A percentile compares a stretch with the other conserved stretches of the same genome.
Evolutionary conservation across 768 basidiomycete genomes (phyloP).

Genomic region (Pseudohyphozyma bogoriensis): DNA sequence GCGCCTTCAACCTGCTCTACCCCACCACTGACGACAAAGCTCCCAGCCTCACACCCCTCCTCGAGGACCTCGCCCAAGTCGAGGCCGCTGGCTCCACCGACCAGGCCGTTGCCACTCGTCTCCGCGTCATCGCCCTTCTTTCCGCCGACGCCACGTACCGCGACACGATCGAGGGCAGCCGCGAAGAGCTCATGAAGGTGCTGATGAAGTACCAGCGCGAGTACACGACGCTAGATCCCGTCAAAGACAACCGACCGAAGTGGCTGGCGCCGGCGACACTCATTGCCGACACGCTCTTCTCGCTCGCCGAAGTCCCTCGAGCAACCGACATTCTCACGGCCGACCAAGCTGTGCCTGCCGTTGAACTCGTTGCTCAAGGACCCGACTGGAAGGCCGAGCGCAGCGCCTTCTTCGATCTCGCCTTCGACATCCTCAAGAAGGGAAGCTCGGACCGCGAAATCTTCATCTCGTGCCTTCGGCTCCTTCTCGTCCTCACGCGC

Average conservation of each 20-base stretch:
- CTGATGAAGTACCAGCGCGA: slow-evolving; percentile 14
- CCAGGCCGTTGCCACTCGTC: slow-evolving; percentile 66
- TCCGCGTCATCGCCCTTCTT: slow-evolving; percentile 74
- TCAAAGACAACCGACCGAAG: slow-evolving; percentile 49
- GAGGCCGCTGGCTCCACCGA: slow-evolving; percentile 39
- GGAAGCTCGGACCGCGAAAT: slow-evolving; percentile 65
- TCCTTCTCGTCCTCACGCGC: slow-evolving; percentile 74
- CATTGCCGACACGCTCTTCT: slow-evolving; percentile 72
- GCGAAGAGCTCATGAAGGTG: slow-evolving; percentile 28
- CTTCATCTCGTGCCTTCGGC: slow-evolving; percentile 64
- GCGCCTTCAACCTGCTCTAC: slow-evolving; percentile 35
- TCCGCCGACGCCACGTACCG: slow-evolving; percentile 57
- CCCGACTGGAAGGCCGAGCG: slow-evolving; percentile 56
- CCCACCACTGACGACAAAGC: slow-evolving; percentile 46
- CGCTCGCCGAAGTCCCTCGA: slow-evolving; percentile 61
- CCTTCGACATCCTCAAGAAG: slow-evolving; percentile 57
- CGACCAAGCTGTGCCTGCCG: slow-evolving; percentile 44
- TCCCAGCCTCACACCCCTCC: slow-evolving; percentile 58
- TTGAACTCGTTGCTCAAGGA: slow-evolving; percentile 45
- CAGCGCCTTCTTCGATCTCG: slow-evolving; percentile 61
- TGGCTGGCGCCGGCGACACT: slow-evolving; percentile 83
- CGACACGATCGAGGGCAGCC: slow-evolving; percentile 21
- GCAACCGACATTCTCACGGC: slow-evolving; percentile 58
- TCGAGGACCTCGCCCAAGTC: slow-evolving; percentile 57
- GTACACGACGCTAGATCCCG: slow-evolving; percentile 9